These are phyloP conservation scores for Alternaria brassicae DNA, from an alignment of 2,329 filamentous ascomycete species.

Conservation along the genomic window DNA sequence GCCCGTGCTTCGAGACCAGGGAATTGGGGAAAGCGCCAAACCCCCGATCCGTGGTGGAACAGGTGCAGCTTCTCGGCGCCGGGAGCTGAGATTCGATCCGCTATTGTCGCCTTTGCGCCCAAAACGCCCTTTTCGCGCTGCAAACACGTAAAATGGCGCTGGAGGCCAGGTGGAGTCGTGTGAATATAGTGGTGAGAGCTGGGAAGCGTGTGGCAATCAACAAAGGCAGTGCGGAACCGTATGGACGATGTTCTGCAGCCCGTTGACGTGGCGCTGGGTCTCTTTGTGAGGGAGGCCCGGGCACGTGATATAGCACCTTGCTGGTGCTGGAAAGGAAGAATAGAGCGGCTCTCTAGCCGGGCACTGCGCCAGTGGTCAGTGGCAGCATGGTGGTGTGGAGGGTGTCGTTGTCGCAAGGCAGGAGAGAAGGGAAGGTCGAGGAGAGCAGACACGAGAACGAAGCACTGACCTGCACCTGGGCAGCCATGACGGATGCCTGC, in stretches of 20 bases:
- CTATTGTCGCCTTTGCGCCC: slow-evolving; percentile 23
- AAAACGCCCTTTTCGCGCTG: slow-evolving; percentile 16
- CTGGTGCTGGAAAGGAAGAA: slow-evolving; percentile 3
- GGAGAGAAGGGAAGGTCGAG: slow-evolving; percentile 37
- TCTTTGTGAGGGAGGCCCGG: slow-evolving; percentile 26
- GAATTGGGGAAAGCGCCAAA: slow-evolving; percentile 30
- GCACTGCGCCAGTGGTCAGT: slow-evolving; percentile 24
- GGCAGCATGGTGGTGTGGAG: slow-evolving; percentile 36
- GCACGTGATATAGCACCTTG: slow-evolving; percentile 31
- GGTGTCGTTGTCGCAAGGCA: slow-evolving; percentile 26
- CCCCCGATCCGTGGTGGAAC: slow-evolving; percentile 35
- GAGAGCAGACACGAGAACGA: slow-evolving; percentile 38
- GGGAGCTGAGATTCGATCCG: slow-evolving; percentile 42
- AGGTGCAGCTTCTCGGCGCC: slow-evolving; percentile 38
- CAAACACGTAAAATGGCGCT: slow-evolving; percentile 18
- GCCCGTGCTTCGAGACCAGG: slow-evolving; percentile 20
- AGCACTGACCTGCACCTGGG: slow-evolving; percentile 25
- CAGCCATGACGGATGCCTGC: slow-evolving; percentile 32
- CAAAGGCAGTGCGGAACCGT: slow-evolving; percentile 11
- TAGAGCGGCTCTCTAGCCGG: slow-evolving; percentile 24
- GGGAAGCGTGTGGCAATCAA: slow-evolving; percentile 8
- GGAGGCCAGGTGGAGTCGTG: not conserved
- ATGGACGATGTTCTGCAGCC: slow-evolving; percentile 20
- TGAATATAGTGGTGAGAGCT: slow-evolving; percentile 1
- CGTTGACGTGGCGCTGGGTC: slow-evolving; percentile 47